Evolutionary conservation across 2,329 filamentous ascomycete species (phyloP).

Genomic region (Hypoxylon sp.): DNA sequence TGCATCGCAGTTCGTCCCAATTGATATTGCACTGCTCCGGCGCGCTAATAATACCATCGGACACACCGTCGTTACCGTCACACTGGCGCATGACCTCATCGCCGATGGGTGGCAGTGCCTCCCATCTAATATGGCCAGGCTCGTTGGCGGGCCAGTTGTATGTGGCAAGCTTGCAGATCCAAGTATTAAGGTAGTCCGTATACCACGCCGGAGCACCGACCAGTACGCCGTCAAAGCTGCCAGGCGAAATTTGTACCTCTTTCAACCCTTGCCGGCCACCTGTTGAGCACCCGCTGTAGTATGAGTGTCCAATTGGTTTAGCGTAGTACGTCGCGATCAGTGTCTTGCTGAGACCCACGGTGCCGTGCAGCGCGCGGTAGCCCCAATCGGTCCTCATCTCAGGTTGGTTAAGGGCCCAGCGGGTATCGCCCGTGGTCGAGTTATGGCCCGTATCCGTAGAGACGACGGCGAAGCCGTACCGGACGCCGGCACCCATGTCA

Average conservation of each 20-base stretch:
- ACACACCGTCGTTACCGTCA: slow-evolving; percentile 64
- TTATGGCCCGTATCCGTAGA: slow-evolving; percentile 63
- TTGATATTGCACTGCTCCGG: slow-evolving; percentile 63
- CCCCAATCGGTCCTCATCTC: slow-evolving; percentile 58
- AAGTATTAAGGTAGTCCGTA: slow-evolving; percentile 62
- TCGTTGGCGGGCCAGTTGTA: slow-evolving; percentile 64
- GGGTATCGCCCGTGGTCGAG: slow-evolving; percentile 51
- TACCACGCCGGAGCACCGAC: slow-evolving; percentile 67
- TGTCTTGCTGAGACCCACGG: slow-evolving; percentile 63
- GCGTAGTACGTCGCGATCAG: slow-evolving; percentile 66
- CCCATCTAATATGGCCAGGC: slow-evolving; percentile 65
- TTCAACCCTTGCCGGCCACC: slow-evolving; percentile 72
- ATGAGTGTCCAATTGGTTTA: slow-evolving; percentile 61
- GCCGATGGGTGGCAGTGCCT: slow-evolving; percentile 57
- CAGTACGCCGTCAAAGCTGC: slow-evolving; percentile 71
- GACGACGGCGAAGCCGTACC: slow-evolving; percentile 60
- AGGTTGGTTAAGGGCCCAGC: slow-evolving; percentile 59
- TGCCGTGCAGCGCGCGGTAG: slow-evolving; percentile 63
- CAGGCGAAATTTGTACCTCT: slow-evolving; percentile 66
- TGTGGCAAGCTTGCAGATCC: slow-evolving; percentile 61
- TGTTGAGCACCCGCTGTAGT: slow-evolving; percentile 71
- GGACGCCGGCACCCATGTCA: slow-evolving; percentile 53
- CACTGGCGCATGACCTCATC: slow-evolving; percentile 65
- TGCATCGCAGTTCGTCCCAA: slow-evolving; percentile 60
- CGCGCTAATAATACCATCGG: slow-evolving; percentile 65